Percentiles rank a stretch among this genome's conserved stretches.
Evolutionary conservation across 2,329 filamentous ascomycete genomes (phyloP).

Genomic region (Fusarium virguliforme): DNA sequence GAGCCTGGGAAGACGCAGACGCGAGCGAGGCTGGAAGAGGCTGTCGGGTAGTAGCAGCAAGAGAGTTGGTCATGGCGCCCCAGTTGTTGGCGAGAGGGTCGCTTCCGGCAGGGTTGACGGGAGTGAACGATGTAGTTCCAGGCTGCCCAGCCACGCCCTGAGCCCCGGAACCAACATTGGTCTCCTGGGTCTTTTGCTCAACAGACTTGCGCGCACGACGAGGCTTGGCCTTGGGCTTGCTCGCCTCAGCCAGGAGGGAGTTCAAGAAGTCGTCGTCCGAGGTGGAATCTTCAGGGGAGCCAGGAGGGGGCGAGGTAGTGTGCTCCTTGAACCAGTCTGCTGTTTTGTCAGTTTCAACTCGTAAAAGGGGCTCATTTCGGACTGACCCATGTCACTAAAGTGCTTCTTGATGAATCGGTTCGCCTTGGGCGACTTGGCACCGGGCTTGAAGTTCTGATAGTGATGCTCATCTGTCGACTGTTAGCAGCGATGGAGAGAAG

Average conservation of each 20-base stretch:
- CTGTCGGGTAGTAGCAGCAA: neutral
- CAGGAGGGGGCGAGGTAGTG: slow-evolving; percentile 26
- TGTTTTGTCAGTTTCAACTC: slow-evolving; percentile 17
- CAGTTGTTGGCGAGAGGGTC: neutral
- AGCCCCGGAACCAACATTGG: neutral
- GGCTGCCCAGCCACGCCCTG: neutral
- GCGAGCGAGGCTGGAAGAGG: too few species aligned
- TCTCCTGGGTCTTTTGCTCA: neutral
- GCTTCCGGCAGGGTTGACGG: slow-evolving; percentile 1
- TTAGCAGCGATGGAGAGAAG: slow-evolving; percentile 20
- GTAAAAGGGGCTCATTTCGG: neutral
- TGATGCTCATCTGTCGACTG: slow-evolving; percentile 61
- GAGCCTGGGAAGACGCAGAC: neutral
- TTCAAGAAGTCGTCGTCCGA: slow-evolving; percentile 20
- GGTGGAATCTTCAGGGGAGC: neutral
- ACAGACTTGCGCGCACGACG: slow-evolving; percentile 12
- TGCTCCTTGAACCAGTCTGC: slow-evolving; percentile 40
- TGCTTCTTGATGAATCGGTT: slow-evolving; percentile 56
- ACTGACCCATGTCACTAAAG: slow-evolving; percentile 47
- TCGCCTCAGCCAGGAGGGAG: slow-evolving; percentile 12
- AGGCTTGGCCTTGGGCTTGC: slow-evolving; percentile 16
- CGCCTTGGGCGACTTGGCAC: slow-evolving; percentile 58
- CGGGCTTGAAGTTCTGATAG: slow-evolving; percentile 61
- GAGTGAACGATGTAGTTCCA: neutral
- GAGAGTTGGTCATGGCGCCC: neutral